These are phyloP conservation scores for Lactarius pseudohatsudake DNA, from an alignment of 768 basidiomycete genomes.

Conservation along the genomic window DNA sequence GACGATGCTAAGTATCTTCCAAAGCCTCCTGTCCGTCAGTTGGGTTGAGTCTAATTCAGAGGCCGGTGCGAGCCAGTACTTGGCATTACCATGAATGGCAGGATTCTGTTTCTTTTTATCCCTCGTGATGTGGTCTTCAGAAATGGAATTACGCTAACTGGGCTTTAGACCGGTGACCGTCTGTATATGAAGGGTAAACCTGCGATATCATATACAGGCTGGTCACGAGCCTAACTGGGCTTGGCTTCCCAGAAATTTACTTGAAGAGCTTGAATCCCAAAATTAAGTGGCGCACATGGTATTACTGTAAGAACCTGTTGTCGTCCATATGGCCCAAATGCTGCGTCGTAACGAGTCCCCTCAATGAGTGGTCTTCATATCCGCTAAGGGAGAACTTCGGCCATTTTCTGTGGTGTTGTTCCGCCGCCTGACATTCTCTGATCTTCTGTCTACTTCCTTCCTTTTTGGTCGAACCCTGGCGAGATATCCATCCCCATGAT, in stretches of 20 bases:
- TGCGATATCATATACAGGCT: too few relatives aligned
- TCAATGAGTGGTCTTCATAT: background rate
- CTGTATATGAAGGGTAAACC: too few relatives aligned
- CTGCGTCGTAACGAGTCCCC: background rate
- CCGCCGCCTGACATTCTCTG: background rate
- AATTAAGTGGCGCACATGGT: background rate
- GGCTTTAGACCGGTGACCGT: too few relatives aligned
- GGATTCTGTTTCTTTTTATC: background rate
- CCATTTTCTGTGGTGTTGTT: background rate
- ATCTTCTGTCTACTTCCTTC: background rate
- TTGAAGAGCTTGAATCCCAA: background rate
- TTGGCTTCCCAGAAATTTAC: too few relatives aligned
- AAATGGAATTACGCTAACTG: too few relatives aligned
- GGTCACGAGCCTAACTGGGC: too few relatives aligned
- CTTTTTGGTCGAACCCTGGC: background rate
- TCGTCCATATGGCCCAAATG: background rate
- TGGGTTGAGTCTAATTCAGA: too few relatives aligned
- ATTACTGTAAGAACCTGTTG: background rate
- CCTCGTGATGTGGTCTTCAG: background rate
- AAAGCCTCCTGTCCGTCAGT: too few relatives aligned
- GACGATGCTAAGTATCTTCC: too few relatives aligned
- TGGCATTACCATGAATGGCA: too few relatives aligned
- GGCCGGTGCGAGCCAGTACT: too few relatives aligned
- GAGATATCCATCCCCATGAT: background rate
- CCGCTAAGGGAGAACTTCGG: background rate